A percentile compares a stretch with the other conserved stretches of the same genome.
Conservation (phyloP, 1,139 yeast genomes). For the Saccharomyces hybrid region DNA sequence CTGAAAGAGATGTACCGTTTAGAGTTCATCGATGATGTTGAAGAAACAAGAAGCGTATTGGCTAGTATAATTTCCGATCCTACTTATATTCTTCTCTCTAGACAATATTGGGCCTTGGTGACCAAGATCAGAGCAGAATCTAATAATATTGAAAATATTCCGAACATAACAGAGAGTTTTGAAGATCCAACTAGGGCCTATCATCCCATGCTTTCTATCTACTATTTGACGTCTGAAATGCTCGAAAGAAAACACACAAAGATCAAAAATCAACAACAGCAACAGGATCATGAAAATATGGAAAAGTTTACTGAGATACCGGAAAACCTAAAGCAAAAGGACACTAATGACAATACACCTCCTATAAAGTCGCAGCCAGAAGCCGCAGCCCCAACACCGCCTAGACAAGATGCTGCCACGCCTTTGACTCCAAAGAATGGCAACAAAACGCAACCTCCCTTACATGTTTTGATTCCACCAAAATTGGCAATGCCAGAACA, state of each 20-base stretch:
- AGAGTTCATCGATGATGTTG: no score
- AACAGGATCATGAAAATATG: not conserved
- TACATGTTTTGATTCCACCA: conserved; percentile 28
- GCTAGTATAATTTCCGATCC: no score
- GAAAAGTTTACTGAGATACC: not conserved
- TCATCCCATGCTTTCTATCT: conserved; percentile 83
- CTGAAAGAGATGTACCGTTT: no score
- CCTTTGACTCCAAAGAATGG: conserved; percentile 7
- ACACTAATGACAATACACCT: not conserved
- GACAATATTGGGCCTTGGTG: no score
- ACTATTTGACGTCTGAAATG: conserved; percentile 79
- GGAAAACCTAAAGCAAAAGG: not conserved
- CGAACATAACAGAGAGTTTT: conserved; percentile 22
- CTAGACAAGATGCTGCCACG: conserved; percentile 10
- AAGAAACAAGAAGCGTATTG: no score
- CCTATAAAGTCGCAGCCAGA: conserved; percentile 3
- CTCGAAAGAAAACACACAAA: conserved; percentile 20
- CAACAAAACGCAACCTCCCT: conserved; percentile 18
- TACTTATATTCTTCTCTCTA: no score
- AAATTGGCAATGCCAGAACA: conserved; percentile 50
- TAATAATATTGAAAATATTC: conserved; percentile 2
- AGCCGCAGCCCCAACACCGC: not conserved
- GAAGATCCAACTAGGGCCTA: conserved; percentile 84
- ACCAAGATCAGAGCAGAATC: no score
- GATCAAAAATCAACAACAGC: conserved; percentile 1